Base-by-base conservation (phyloP, 2,329 filamentous ascomycete species). In the Aureobasidium namibiae region DNA sequence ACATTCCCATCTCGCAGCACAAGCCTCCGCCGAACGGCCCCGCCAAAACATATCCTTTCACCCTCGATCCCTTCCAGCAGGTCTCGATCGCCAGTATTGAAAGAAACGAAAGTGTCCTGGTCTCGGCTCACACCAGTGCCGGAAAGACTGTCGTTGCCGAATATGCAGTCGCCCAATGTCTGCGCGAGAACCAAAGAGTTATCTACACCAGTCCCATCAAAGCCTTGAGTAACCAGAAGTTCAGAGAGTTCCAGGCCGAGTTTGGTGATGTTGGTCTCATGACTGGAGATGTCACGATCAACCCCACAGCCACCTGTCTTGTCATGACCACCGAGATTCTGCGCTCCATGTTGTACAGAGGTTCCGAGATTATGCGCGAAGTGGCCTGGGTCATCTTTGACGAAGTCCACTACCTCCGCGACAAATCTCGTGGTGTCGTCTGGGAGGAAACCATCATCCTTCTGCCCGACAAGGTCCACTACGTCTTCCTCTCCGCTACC, bases 271-370 rank as follows among this genome's bases (percentile, higher is more conserved):
- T 96, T 54, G 94, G 94, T 61, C 80, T 99, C 62, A 97, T 99
- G 92, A 99, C 94, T 5, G 94, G 94, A 69, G 94, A 99, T 82
- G 92, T 97, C 63, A 99, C 94, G 24, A 99, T 99, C 75, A 99
- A 99, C 73, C 95, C 95, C 4, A 97, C 94, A 3, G 94, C 94
- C 14, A 97, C 92, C 61, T 99, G 94, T 72, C 79, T 99, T 61
- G 94, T 99, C 68, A 99, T 99, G 94, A 99, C 94, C 0, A 99
- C 94, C 0, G 94, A 99, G 78, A 99, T 99, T 90, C 75, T 99
- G 70, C 88, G 94, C 50, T 97, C 92, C 18, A 99, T 99, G 94
- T 73, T 99, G 75, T 99, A 99, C 74, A 84, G 94, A 66, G 94
- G 94, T 61, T 97, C 94, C 0, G 94, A 99, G 76, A 97, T 99